These are phyloP conservation scores for Cylindrotheca closterium DNA, from an alignment of 108 stramenopile genomes.

Conservation along the genomic window DNA sequence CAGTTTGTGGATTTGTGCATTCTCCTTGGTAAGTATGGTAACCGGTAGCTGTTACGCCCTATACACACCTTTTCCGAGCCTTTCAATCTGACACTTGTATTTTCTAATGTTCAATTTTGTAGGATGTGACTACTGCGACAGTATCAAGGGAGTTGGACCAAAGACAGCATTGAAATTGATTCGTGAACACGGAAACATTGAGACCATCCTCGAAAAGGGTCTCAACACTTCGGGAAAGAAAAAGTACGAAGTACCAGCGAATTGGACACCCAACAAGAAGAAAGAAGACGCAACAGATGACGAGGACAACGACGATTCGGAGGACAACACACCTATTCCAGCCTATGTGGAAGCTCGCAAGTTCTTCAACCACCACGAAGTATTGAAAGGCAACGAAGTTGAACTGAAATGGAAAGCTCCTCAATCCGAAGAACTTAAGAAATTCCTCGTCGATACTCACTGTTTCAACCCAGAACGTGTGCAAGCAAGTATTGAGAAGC, in stretches of 20 bases:
- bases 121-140: conserved; percentile 98
- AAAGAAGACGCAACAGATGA: conserved; percentile 42
- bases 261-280: conserved; percentile 70
- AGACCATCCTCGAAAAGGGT: conserved; percentile 66
- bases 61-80: not conserved
- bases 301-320: conserved; percentile 31
- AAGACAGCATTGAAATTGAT: conserved; percentile 96
- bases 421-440: conserved; percentile 70
- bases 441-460: conserved; percentile 89
- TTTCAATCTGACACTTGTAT: conserved; percentile 23
- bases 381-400: conserved; percentile 46
- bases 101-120: not conserved
- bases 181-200: conserved; percentile 82
- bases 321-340: conserved; percentile 51
- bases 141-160: conserved; percentile 96
- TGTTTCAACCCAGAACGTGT: conserved; percentile 95
- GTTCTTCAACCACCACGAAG: conserved; percentile 89
- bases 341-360: conserved; percentile 81
- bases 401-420: conserved; percentile 84
- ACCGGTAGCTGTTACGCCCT: not conserved
- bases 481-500: conserved; percentile 78
- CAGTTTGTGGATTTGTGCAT: conserved; percentile 99
- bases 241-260: conserved; percentile 82
- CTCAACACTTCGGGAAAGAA: conserved; percentile 50
- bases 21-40: conserved; percentile 34